A percentile compares a stretch with the other conserved stretches of the same genome.
phyloP scores from a whole-genome alignment of 1,284 basidiomycete species.

The Exobasidium cylindrosporum region DNA sequence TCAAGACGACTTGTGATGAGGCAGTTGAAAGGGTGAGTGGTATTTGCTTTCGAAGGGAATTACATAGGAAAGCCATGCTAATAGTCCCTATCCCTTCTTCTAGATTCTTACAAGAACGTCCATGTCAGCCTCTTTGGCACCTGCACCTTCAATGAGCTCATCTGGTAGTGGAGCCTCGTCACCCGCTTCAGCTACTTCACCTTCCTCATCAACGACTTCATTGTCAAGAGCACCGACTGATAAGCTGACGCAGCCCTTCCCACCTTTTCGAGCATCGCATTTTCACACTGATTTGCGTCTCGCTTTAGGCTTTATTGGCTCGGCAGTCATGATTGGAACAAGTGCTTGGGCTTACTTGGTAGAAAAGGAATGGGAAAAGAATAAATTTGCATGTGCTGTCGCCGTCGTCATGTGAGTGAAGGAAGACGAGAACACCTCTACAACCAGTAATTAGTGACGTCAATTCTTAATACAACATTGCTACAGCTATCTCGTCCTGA shows the following conservation, averaged over 20 bases:
- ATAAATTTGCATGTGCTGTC: constrained; percentile 33
- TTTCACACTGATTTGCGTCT: constrained; percentile 41
- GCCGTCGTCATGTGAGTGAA: constrained; percentile 34
- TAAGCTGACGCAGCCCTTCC: constrained; percentile 16
- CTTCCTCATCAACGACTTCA: constrained; percentile 10
- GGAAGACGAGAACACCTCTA: not conserved
- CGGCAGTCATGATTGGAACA: constrained; percentile 46
- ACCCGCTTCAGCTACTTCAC: constrained; percentile 4
- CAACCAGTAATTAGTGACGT: too few species aligned
- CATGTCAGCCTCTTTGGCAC: constrained; percentile 3
- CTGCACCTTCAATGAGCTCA: not conserved
- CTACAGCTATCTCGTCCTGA: constrained; percentile 31
- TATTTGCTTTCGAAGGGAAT: too few species aligned
- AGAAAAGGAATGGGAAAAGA: constrained; percentile 48
- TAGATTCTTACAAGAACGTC: constrained; percentile 23
- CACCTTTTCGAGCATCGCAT: constrained; percentile 44
- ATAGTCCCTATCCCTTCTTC: not conserved
- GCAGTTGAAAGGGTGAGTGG: constrained; percentile 38
- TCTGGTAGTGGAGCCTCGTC: constrained; percentile 12
- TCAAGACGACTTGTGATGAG: constrained; percentile 48
- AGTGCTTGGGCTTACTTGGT: constrained; percentile 43
- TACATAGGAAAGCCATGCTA: too few species aligned
- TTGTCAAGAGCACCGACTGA: not conserved
- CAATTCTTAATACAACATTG: not conserved
- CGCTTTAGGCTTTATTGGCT: constrained; percentile 33